These are phyloP conservation scores for Saussurea involucrata DNA, from an alignment of 129 eudicot species.

Conservation along the genomic window DNA sequence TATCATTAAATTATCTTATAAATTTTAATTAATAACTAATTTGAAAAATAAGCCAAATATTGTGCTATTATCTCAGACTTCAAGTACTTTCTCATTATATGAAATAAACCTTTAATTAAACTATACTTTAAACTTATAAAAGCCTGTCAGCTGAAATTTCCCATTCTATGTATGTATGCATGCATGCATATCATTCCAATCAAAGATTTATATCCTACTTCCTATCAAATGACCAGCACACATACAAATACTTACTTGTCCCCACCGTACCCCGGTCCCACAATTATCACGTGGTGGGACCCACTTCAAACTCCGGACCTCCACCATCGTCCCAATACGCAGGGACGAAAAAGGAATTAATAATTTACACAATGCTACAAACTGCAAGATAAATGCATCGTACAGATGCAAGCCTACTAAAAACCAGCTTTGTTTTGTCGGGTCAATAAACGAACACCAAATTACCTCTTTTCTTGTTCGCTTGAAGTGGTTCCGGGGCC, in stretches of 20 bases:
- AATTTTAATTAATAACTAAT: not conserved
- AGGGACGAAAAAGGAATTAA: not conserved
- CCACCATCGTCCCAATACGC: not conserved
- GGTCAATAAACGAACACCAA: constrained; percentile 13
- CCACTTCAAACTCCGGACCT: not conserved
- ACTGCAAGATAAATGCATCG: constrained; percentile 18
- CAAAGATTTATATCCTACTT: not conserved
- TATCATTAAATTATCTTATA: not conserved
- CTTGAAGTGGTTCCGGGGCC: constrained; percentile 7
- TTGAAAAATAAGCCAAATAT: no score
- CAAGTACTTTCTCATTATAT: not conserved
- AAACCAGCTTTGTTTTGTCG: constrained; percentile 27
- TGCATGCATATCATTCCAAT: not conserved
- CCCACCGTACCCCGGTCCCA: not conserved
- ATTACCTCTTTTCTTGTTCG: constrained; percentile 40
- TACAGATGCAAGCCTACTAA: constrained; percentile 50
- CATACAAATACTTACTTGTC: not conserved
- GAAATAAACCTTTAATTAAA: no score
- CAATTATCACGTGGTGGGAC: not conserved
- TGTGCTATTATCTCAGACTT: no score
- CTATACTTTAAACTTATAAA: not conserved
- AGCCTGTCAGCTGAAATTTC: not conserved
- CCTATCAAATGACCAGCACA: not conserved
- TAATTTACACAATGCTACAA: constrained; percentile 24
- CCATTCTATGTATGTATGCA: not conserved